Evolutionary conservation across 2,329 filamentous ascomycete genomes (phyloP).

Genomic region (Epichloe uncinata): DNA sequence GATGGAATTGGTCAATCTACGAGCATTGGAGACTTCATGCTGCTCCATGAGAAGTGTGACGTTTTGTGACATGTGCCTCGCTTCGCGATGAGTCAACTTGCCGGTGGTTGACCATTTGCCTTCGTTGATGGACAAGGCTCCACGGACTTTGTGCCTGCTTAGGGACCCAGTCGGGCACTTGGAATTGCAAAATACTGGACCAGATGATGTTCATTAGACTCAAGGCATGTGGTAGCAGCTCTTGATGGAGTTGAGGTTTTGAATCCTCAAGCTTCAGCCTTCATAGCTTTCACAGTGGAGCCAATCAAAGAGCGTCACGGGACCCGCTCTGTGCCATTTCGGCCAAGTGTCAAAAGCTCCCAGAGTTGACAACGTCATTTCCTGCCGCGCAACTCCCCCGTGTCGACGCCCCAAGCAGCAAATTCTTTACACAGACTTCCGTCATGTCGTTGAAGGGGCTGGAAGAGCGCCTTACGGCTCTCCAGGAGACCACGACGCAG

Average conservation of each 20-base stretch:
- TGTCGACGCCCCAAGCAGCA: neutral
- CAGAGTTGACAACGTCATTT: neutral
- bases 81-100: neutral
- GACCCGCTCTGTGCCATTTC: neutral
- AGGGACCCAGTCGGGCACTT: neutral
- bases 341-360: slow-evolving; percentile 1
- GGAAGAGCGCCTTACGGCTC: slow-evolving; percentile 44
- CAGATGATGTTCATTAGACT: no score
- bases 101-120: neutral
- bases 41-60: neutral
- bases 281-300: neutral
- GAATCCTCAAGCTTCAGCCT: neutral
- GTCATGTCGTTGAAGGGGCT: slow-evolving; percentile 46
- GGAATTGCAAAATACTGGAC: neutral
- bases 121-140: neutral
- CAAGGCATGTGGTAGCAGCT: no score
- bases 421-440: neutral
- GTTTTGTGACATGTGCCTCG: neutral
- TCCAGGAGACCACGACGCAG: slow-evolving; percentile 48
- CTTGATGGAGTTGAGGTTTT: no score
- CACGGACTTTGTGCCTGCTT: neutral
- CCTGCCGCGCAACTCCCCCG: neutral
- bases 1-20: no score
- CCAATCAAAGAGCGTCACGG: neutral
- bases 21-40: neutral